Conservation (phyloP, 2,329 filamentous ascomycete genomes). For the Beauveria sp. region DNA sequence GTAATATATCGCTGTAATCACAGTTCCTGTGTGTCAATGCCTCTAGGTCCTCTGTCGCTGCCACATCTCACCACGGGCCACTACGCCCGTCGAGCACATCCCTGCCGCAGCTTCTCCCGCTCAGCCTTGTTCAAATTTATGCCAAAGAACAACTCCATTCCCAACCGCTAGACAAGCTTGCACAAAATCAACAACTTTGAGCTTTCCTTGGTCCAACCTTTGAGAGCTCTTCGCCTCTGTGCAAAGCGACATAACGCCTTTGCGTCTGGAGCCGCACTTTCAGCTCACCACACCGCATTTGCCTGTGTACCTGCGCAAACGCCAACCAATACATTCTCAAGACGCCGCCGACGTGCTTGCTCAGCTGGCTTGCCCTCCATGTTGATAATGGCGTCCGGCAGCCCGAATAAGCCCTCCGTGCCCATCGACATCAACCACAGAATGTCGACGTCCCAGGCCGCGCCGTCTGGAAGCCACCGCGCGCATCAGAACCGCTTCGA, state of each 20-base stretch:
- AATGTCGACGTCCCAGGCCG: neutral
- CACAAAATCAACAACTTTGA: neutral
- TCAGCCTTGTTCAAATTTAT: neutral
- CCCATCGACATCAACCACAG: conserved; percentile 3
- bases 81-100: neutral
- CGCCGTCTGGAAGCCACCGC: neutral
- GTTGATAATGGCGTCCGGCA: conserved; percentile 7
- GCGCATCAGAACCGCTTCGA: conserved; percentile 26
- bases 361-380: neutral
- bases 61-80: conserved; percentile 1
- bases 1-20: neutral
- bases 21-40: conserved; percentile 2
- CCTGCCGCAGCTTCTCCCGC: neutral
- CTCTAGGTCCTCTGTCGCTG: neutral
- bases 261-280: neutral
- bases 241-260: neutral
- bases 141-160: neutral
- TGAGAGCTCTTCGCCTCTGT: neutral
- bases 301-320: neutral
- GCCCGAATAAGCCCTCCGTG: neutral
- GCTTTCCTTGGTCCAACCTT: neutral
- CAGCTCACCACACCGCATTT: neutral
- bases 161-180: neutral
- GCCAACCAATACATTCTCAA: neutral
- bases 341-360: neutral